Evolutionary conservation across 2,329 filamentous ascomycete species (phyloP), one percentile per base, ranked within the genome.

Genomic region (Dactylonectria macrodidyma): DNA sequence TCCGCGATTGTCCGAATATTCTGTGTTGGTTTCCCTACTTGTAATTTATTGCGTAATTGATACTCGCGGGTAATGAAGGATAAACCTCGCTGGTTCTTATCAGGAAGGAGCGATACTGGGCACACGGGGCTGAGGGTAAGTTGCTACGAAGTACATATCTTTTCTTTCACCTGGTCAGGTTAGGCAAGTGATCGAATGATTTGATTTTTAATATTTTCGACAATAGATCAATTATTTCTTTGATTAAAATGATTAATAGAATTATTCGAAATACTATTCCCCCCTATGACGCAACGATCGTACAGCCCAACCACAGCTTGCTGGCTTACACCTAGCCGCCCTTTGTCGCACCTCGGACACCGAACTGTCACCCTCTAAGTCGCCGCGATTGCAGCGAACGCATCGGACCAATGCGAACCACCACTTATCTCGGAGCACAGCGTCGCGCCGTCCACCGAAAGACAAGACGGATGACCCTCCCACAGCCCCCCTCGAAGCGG

Each of bases 301-400:
- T 19, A 36, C 30, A 54, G 33, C 51, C 30, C 51, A 34, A 54
- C 41, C 41, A 54, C 10, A 22, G 6, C 51, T 46, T 38, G 34
- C 56, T 50, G 56, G 38, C 56, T 59, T 33, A 50, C 50, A 62
- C 38, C 51, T 58, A 59, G n/a, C 61, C 61, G 61, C 61, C 61
- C 34, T 46, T n/a, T 38, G 54, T 58, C n/a, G 46, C 47, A 36
- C 60, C 22, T 19, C 8, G 38, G 36, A 16, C 36, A 51, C 60
- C 26, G 46, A 57, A 51, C 22, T 19, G 44, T 44, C 30, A 46
- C 61, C 54, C 30, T 46, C 44, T 30, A 41, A 10, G 26, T 19
- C 26, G n/a, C 41, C 61, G 14, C 24, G 6, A 55, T 9, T 12
- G n/a, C 33, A 38, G 12, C 33, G n/a, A 54, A 24, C 33, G 22